Evolutionary conservation across 306 rosid species (phyloP), one percentile per base, ranked within the genome.

Genomic region (Castanea sativa): DNA sequence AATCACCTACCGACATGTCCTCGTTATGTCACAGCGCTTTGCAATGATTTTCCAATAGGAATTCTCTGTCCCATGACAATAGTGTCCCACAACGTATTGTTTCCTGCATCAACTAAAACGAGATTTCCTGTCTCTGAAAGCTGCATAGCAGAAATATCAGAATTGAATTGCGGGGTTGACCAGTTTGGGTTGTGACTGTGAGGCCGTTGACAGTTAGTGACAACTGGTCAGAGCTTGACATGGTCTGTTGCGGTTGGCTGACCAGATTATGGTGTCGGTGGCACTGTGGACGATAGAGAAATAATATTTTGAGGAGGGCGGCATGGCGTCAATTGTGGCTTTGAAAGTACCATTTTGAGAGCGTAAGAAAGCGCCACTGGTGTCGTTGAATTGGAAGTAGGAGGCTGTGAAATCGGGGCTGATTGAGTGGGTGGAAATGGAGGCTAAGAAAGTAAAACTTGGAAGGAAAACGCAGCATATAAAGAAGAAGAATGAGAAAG

Each of bases 1-100:
- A 90, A 74, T 83, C 83, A 51, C 94, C 90, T 25, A 73, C 76
- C 23, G 98, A 90, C 77, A 88, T 78, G 81, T 88, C 76, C 7
- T 89, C 79, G 60, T 61, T 61, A 74, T 2, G 93, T 81, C 43
- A 23, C 80, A 55, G 87, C 55, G 71, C 88, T 79, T 43, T 87
- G 81, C 81, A 94, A 81, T 64, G 57, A 78, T 60, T 82, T 53
- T 41, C 96, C 92, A 20, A 77, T 86, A 3, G 87, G 84, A 61
- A 94, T 80, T 18, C n/a, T 72, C 25, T 89, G 98, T 72, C 97
- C 96, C 15, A 84, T 73, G 38, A 94, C 97, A 80, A 90, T 79
- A 19, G 96, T 90, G 82, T 94, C 98, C 98, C 98, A 94, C 25
- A 94, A 88, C 78, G 94, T 89, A 49, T 19, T 79, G 71, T 92